These are phyloP conservation scores for Sporisorium reilianum DNA, from an alignment of 1,284 basidiomycete genomes.

Conservation along the genomic window DNA sequence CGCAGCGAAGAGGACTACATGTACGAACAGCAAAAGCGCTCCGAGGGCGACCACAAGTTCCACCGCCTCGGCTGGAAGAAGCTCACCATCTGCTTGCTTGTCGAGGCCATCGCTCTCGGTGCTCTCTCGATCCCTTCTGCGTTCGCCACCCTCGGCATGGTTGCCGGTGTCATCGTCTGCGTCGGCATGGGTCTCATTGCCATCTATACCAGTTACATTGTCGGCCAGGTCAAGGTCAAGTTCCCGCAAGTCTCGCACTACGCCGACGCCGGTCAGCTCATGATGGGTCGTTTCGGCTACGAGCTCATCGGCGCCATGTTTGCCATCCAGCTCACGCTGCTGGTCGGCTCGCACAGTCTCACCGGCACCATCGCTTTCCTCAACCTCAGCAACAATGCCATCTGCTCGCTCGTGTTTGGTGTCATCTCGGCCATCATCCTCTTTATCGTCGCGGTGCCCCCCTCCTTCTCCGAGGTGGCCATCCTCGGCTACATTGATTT, in stretches of 20 bases:
- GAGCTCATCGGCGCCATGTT: slow-evolving; percentile 58
- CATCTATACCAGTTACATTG: slow-evolving; percentile 57
- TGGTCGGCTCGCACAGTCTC: slow-evolving; percentile 61
- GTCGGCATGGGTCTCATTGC: slow-evolving; percentile 57
- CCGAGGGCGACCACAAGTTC: slow-evolving; percentile 55
- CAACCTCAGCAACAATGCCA: slow-evolving; percentile 49
- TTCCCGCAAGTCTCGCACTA: slow-evolving; percentile 56
- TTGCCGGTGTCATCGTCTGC: slow-evolving; percentile 52
- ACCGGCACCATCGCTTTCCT: slow-evolving; percentile 60
- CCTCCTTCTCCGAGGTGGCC: slow-evolving; percentile 61
- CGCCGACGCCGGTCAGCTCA: slow-evolving; percentile 53
- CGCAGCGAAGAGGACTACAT: slow-evolving; percentile 56
- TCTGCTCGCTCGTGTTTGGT: slow-evolving; percentile 59
- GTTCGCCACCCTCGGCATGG: slow-evolving; percentile 62
- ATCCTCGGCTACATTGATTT: slow-evolving; percentile 64
- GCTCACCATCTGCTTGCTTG: slow-evolving; percentile 60
- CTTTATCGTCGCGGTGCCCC: slow-evolving; percentile 58
- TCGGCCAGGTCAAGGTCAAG: slow-evolving; percentile 58
- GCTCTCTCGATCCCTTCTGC: slow-evolving; percentile 53
- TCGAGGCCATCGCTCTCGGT: slow-evolving; percentile 63
- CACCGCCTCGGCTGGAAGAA: slow-evolving; percentile 60
- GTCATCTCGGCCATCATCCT: slow-evolving; percentile 61
- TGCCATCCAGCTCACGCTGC: slow-evolving; percentile 51
- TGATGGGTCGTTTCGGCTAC: slow-evolving; percentile 56
- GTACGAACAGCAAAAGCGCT: slow-evolving; percentile 50